Conservation (phyloP, 2,329 filamentous ascomycete species). For the Monilinia polystroma region DNA sequence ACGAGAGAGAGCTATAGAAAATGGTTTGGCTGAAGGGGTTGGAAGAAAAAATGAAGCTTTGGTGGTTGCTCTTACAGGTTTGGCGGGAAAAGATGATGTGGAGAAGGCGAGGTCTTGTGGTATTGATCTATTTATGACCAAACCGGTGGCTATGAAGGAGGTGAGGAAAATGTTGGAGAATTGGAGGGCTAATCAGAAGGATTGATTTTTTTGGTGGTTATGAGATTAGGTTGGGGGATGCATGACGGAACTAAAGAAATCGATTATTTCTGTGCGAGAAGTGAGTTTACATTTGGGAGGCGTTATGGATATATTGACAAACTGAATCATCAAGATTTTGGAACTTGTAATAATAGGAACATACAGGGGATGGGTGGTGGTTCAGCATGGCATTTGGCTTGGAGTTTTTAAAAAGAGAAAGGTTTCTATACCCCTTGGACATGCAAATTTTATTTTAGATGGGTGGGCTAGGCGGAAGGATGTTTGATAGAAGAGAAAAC, state of each 20-base stretch:
- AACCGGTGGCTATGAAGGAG: conserved; percentile 45
- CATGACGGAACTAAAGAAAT: not conserved
- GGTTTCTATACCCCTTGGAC: not conserved
- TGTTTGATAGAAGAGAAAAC: not conserved
- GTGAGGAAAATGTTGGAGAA: conserved; percentile 43
- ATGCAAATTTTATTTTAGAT: not conserved
- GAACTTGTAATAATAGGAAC: not conserved
- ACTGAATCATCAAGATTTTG: not conserved
- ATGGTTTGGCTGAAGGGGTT: conserved; percentile 26
- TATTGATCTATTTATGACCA: conserved; percentile 44
- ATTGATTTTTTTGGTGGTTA: conserved; percentile 6
- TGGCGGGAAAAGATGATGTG: conserved; percentile 41
- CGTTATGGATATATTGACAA: not conserved
- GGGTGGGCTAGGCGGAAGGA: not conserved
- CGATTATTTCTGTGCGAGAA: not conserved
- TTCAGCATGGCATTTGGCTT: not conserved
- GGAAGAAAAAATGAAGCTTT: conserved; percentile 35
- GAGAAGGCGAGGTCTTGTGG: conserved; percentile 41
- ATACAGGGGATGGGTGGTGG: not conserved
- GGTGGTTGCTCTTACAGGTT: conserved; percentile 44
- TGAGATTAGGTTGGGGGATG: not conserved
- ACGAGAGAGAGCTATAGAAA: conserved; percentile 28
- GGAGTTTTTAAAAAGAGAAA: not conserved
- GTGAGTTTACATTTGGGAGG: not conserved
- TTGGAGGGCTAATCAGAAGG: conserved; percentile 40